These are phyloP conservation scores for Capsella rubella DNA, from an alignment of 441 rosid species.

Conservation along the genomic window DNA sequence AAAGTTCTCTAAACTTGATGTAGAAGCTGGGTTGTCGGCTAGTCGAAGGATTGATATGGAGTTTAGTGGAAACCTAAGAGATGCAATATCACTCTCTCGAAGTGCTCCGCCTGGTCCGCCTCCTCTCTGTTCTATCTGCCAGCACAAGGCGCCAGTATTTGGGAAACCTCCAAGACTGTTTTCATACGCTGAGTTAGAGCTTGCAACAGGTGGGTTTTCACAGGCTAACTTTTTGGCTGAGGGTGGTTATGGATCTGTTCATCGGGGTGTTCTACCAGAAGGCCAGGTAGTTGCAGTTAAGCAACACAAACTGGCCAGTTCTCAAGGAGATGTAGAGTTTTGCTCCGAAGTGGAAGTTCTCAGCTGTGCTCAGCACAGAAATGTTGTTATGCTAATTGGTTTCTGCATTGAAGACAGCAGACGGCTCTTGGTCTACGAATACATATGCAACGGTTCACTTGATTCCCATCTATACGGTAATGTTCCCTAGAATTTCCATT, in stretches of 20 bases:
- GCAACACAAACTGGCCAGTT: conserved; percentile 95
- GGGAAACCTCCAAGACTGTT: conserved; percentile 99
- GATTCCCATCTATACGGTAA: conserved; percentile 97
- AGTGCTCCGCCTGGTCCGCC: conserved; percentile 90
- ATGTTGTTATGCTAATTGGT: conserved; percentile 97
- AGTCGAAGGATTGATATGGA: conserved; percentile 66
- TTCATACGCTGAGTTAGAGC: conserved; percentile 86
- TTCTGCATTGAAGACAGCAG: conserved; percentile 95
- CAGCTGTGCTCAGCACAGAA: conserved; percentile 99
- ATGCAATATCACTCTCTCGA: conserved; percentile 83
- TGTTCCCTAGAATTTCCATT: conserved; percentile 1
- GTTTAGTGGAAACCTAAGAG: conserved; percentile 82
- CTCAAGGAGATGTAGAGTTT: conserved; percentile 98
- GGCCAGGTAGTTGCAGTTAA: conserved; percentile 97
- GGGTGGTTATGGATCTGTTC: conserved; percentile 99
- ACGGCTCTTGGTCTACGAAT: conserved; percentile 94
- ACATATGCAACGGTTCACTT: conserved; percentile 95
- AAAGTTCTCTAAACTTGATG: conserved; percentile 73
- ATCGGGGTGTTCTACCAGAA: conserved; percentile 89
- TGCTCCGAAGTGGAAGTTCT: conserved; percentile 99
- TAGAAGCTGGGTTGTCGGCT: conserved; percentile 56
- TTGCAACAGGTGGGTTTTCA: conserved; percentile 95
- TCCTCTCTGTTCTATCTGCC: conserved; percentile 97
- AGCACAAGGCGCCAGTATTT: conserved; percentile 93
- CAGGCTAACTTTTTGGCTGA: conserved; percentile 97